phyloP scores from a whole-genome alignment of 2,329 filamentous ascomycete species.

The Fusarium pseudocircinatum region DNA sequence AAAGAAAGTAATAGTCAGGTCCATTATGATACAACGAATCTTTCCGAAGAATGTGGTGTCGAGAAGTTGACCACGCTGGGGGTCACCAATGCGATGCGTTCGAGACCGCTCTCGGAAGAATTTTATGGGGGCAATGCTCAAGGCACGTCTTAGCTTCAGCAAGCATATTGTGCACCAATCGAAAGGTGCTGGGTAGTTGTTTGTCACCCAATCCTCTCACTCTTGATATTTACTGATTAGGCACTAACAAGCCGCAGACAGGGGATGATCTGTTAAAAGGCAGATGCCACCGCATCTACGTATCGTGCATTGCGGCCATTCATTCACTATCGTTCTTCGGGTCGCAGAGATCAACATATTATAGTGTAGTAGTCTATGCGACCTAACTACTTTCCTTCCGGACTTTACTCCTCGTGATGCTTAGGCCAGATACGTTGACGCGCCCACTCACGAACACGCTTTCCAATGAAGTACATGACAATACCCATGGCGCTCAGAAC shows the following conservation, averaged over 20 bases:
- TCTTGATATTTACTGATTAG: background rate
- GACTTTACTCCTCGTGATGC: background rate
- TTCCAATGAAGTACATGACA: background rate
- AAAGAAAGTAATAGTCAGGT: no score
- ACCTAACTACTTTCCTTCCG: accelerated
- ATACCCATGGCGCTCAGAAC: background rate
- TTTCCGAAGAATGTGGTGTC: background rate
- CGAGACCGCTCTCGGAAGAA: no score
- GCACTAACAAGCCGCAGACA: accelerated
- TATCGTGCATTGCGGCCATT: background rate
- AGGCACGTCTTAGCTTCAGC: background rate
- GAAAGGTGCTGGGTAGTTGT: no score
- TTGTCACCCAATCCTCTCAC: background rate
- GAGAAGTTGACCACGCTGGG: no score
- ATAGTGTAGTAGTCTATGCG: accelerated
- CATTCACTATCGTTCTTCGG: accelerated
- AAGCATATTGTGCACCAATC: background rate
- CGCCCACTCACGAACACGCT: conserved; percentile 10
- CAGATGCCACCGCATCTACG: background rate
- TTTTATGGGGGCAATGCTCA: no score
- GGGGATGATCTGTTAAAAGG: no score
- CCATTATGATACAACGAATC: accelerated
- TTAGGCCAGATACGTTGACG: conserved; percentile 7
- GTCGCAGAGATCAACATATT: accelerated
- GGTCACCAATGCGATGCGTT: no score